Evolutionary conservation across 129 eudicot genomes (phyloP).

Genomic region (Lactuca sativa): DNA sequence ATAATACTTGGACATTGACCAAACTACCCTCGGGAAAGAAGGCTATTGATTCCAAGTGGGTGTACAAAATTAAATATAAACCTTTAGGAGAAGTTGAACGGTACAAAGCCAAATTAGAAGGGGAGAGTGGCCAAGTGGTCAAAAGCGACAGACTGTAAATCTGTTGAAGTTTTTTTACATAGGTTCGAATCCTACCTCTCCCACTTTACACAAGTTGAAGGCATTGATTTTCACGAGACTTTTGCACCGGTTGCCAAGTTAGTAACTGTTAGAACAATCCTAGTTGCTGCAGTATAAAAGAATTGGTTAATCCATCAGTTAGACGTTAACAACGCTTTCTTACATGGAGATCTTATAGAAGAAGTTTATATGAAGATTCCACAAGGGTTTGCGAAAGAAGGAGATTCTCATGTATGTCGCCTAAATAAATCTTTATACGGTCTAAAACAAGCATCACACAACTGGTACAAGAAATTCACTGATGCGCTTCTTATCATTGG

Average conservation of each 20-base stretch:
- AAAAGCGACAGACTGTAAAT: no score
- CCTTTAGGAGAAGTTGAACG: background rate
- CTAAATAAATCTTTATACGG: background rate
- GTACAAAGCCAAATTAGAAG: background rate
- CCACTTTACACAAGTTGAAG: background rate
- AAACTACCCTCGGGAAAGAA: background rate
- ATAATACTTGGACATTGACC: background rate
- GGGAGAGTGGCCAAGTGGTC: no score
- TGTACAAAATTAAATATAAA: constrained; percentile 9
- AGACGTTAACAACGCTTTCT: background rate
- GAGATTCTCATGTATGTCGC: background rate
- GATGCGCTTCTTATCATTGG: background rate
- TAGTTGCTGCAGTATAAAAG: background rate
- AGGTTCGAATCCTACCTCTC: no score
- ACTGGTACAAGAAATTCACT: background rate
- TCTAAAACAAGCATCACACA: background rate
- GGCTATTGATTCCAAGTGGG: background rate
- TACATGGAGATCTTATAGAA: background rate
- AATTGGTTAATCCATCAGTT: background rate
- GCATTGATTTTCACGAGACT: background rate
- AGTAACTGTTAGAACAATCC: background rate
- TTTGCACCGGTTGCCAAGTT: constrained; percentile 8
- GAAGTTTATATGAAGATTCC: background rate
- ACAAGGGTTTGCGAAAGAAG: background rate
- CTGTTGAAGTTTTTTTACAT: no score